Conservation (phyloP, 169 alveolate genomes). For the Cryptosporidium canis region DNA sequence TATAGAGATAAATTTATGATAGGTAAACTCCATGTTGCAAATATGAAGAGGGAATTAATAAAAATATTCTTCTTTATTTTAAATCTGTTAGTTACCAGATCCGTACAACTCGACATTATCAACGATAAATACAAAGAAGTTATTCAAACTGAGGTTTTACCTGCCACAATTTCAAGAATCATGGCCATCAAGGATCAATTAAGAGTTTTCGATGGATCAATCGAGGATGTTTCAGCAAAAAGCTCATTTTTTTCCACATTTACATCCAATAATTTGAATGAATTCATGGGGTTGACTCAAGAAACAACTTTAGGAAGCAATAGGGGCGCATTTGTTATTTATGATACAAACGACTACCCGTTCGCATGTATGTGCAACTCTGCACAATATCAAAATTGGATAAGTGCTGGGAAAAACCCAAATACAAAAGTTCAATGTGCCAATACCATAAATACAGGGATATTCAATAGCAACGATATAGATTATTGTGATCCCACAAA, state of each 20-base stretch:
- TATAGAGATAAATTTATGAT: not conserved
- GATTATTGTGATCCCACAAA: constrained; percentile 68
- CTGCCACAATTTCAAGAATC: constrained; percentile 10
- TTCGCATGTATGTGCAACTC: constrained; percentile 60
- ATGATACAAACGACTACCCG: constrained; percentile 67
- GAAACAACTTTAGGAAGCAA: not conserved
- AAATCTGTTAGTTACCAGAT: not conserved
- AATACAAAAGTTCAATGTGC: constrained; percentile 40
- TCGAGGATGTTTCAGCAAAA: not conserved
- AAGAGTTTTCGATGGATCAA: not conserved
- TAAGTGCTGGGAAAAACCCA: not conserved
- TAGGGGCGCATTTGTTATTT: constrained; percentile 62
- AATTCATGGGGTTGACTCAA: not conserved
- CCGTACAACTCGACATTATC: constrained; percentile 29
- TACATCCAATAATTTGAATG: not conserved
- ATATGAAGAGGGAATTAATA: not conserved
- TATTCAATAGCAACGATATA: constrained; percentile 34
- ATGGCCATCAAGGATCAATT: constrained; percentile 28
- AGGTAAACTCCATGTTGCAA: not conserved
- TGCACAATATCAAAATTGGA: constrained; percentile 42
- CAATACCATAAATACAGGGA: constrained; percentile 33
- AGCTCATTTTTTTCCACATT: not conserved
- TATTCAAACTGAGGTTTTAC: not conserved
- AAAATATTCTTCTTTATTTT: not conserved
- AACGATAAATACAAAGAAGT: not conserved